Evolutionary conservation across 1,284 basidiomycete species (phyloP), one percentile per base, ranked within the genome.

Genomic region (Farysia itapuensis): DNA sequence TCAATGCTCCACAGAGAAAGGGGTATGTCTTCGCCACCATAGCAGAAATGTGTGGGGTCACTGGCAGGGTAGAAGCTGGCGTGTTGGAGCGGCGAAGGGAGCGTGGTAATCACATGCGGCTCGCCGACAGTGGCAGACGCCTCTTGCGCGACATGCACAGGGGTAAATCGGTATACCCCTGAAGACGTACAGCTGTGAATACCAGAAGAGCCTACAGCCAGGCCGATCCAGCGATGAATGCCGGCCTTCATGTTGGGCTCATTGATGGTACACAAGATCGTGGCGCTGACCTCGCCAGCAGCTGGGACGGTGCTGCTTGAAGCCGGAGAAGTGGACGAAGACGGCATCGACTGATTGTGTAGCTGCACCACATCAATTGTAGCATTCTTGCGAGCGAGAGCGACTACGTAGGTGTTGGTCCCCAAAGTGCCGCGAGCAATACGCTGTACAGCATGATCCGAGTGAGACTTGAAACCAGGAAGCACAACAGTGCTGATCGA

Each of bases 11-110:
- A 71, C 4, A 71, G 43, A 18, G 65, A 68, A 13, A 69, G 46
- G 1, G 68, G 68, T 4, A 69, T 39, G 26, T 71, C 68, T 30
- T 69, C 66, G 15, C 68, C 68, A 14, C 66, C 68, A 32, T 59
- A 69, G 23, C 54, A 47, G 15, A 71, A 67, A 43, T 63, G 52
- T 8, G 54, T 67, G 0, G 68, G 68, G 15, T 71, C 38, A 16
- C 40, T 34, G 7, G 38, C 29, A 4, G 63, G 66, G 23, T 59
- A 50, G 37, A 71, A 69, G 36, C 49, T 42, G 20, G 47, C 37
- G 11, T 56, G 47, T 25, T 66, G 64, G 8, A 71, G 42, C 5
- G 68, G 68, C n/a, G 52, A 47, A 29, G 66, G 66, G 1, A 71
- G 45, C 19, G 33, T 9, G 18, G 63, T 49, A 2, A 65, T 13